Percentiles rank a stretch among this genome's conserved stretches.
phyloP scores from a whole-genome alignment of 148 eudicot genomes.

The Rhododendron mucronatum region DNA sequence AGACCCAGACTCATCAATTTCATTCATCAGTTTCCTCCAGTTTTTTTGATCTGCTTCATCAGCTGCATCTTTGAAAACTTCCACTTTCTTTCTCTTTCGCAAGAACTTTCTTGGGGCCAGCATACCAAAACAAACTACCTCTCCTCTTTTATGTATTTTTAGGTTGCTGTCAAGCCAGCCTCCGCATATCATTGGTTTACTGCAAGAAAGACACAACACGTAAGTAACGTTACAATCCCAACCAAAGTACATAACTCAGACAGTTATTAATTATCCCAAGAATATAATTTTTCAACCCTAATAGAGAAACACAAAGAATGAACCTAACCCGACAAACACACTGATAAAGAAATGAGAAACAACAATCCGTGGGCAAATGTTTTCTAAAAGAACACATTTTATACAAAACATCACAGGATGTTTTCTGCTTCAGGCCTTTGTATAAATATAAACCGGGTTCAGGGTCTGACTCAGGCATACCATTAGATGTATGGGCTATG shows the following conservation, averaged over 20 bases:
- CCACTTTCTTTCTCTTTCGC: conserved; percentile 77
- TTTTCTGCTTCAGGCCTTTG: background rate
- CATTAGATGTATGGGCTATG: no score
- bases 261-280: background rate
- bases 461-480: no score
- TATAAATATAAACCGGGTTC: no score
- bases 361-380: background rate
- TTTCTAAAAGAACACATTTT: background rate
- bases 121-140: conserved; percentile 78
- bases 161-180: conserved; percentile 33
- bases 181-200: conserved; percentile 39
- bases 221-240: background rate
- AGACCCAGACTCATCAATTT: conserved; percentile 75
- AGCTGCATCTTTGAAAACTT: conserved; percentile 68
- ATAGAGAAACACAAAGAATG: background rate
- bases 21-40: conserved; percentile 81
- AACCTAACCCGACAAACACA: background rate
- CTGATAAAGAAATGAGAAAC: background rate
- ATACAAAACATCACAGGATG: background rate
- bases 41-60: conserved; percentile 81
- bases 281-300: no score
- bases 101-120: conserved; percentile 83
- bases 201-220: conserved; percentile 21
- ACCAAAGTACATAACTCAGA: background rate
- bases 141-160: conserved; percentile 39